Conservation (phyloP, 2,329 filamentous ascomycete genomes). For the Dothiorella sarmentorum region DNA sequence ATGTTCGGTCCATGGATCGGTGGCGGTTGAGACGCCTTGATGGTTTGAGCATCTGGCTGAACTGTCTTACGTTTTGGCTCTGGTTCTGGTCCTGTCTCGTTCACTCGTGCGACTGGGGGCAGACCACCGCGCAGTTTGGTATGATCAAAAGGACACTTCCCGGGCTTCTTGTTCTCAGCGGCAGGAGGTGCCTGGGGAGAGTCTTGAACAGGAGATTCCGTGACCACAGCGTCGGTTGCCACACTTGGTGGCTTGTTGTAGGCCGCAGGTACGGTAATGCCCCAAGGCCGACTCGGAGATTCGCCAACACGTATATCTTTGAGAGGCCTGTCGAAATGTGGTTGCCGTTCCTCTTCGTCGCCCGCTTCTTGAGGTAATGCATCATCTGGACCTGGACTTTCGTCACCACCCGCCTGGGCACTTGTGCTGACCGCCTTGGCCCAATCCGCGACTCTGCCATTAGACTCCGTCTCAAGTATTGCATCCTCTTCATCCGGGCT, state of each 20-base stretch:
- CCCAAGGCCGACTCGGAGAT: conserved; percentile 90
- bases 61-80: conserved; percentile 6
- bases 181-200: conserved; percentile 16
- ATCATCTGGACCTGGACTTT: conserved; percentile 26
- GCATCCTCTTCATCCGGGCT: conserved; percentile 44
- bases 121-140: conserved; percentile 14
- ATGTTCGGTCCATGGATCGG: neutral
- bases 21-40: neutral
- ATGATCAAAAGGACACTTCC: conserved; percentile 21
- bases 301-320: conserved; percentile 92
- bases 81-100: neutral
- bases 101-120: conserved; percentile 7
- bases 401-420: conserved; percentile 39
- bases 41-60: conserved; percentile 11
- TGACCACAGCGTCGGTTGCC: conserved; percentile 39
- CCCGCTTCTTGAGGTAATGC: conserved; percentile 39
- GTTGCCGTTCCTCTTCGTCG: conserved; percentile 62
- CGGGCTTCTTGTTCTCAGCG: neutral
- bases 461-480: conserved; percentile 49
- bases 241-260: conserved; percentile 41
- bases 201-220: conserved; percentile 48
- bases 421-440: conserved; percentile 69
- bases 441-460: conserved; percentile 80
- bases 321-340: conserved; percentile 78
- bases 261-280: conserved; percentile 71